Evolutionary conservation across 805 yeast species (phyloP).

Genomic region (Millerago galiae): DNA sequence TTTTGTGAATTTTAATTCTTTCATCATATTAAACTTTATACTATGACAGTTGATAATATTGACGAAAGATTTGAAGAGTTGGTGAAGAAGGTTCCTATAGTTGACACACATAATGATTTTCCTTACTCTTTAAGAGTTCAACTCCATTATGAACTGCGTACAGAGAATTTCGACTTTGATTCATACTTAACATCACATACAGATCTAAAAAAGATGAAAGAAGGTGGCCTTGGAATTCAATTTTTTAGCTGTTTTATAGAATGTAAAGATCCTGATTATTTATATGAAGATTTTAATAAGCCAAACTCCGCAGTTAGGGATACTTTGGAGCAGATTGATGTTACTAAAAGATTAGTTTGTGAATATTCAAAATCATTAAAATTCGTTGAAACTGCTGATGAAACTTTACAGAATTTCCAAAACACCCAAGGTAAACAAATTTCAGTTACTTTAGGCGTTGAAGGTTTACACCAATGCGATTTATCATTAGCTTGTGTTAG

Average conservation of each 20-base stretch:
- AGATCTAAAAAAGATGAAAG: slow-evolving; percentile 33
- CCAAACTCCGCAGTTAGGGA: slow-evolving; percentile 42
- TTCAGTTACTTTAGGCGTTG: slow-evolving; percentile 45
- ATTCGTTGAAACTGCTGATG: slow-evolving; percentile 35
- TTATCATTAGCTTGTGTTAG: slow-evolving; percentile 42
- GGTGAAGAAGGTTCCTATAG: slow-evolving; percentile 29
- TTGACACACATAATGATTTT: slow-evolving; percentile 46
- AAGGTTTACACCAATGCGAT: slow-evolving; percentile 49
- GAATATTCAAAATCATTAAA: slow-evolving; percentile 34
- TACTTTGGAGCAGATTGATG: slow-evolving; percentile 49
- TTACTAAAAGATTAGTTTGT: slow-evolving; percentile 37
- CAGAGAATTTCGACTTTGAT: slow-evolving; percentile 33
- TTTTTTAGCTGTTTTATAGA: slow-evolving; percentile 46
- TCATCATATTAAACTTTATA: no score
- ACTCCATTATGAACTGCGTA: slow-evolving; percentile 36
- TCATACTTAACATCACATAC: slow-evolving; percentile 37
- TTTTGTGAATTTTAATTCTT: no score
- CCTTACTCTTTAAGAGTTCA: slow-evolving; percentile 43
- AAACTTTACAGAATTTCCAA: slow-evolving; percentile 32
- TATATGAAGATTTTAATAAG: slow-evolving; percentile 39
- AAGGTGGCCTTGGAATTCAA: slow-evolving; percentile 43
- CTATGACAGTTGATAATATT: slow-evolving; percentile 6
- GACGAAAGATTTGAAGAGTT: slow-evolving; percentile 15
- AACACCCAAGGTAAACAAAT: slow-evolving; percentile 26
- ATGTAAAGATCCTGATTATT: slow-evolving; percentile 33